Evolutionary conservation across 441 rosid species (phyloP), one percentile per base, ranked within the genome.

Genomic region (Euphorbia celastroides): DNA sequence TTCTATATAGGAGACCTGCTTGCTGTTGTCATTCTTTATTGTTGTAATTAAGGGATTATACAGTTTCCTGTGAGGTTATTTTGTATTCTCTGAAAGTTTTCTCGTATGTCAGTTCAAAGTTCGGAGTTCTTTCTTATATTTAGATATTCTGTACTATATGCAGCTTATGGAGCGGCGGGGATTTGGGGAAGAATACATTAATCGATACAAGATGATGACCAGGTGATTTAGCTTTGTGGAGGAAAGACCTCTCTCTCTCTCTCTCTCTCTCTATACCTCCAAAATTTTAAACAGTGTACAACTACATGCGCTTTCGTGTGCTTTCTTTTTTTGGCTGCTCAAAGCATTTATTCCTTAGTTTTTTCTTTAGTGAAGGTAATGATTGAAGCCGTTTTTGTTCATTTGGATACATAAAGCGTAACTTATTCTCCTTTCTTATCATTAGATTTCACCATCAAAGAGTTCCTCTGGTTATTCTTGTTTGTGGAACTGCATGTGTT

Each of bases 401-500:
- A 25, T 66, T 66, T 1, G 23, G 27, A 25, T 38, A 31, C 23
- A 16, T 0, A 32, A 32, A 30, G 26, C 30, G 11, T 48, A 38
- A 58, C 28, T 44, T 46, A 25, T 32, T 67, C 22, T 30, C 56
- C 36, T 68, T 34, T 27, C 19, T 38, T 5, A 25, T 66, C 25
- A 57, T 66, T 77, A 94, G 99, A 77, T 94, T 94, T 84, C 97
- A 94, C 81, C 98, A 94, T 80, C 97, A 87, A 75, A 92, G 98
- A 67, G 98, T 92, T 77, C 50, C 50, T 12, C 16, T 94, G 70
- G 96, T 94, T 27, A 94, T 94, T 71, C 99, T 94, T 83, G 99
- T 94, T 65, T 92, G 98, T 42, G 99, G 99, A 81, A 90, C 99
- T 64, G 98, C 97, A 34, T 92, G 99, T 70, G 98, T 88, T 23